Evolutionary conservation across 257 asterid genomes (phyloP).

Genomic region (Dorcoceras hygrometricum): DNA sequence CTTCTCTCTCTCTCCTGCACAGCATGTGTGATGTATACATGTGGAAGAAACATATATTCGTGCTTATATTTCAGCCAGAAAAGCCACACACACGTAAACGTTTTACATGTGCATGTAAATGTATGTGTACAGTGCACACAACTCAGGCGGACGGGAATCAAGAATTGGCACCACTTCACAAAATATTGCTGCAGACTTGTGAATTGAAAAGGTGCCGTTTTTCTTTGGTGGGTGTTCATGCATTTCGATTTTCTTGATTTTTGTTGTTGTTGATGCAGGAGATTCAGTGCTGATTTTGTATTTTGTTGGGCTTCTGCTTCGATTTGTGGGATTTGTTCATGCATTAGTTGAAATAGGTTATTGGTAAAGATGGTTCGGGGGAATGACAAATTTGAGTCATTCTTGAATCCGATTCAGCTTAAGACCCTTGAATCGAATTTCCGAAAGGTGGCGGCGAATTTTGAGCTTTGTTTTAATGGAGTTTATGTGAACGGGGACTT

Average conservation of each 20-base stretch:
- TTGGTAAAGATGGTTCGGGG: slow-evolving; percentile 64
- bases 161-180: background rate
- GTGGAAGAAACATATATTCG: background rate
- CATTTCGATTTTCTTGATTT: background rate
- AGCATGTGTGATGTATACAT: background rate
- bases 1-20: background rate
- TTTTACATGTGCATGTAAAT: background rate
- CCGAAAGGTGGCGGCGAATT: slow-evolving; percentile 47
- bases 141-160: background rate
- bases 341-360: slow-evolving; percentile 40
- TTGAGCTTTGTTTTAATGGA: slow-evolving; percentile 49
- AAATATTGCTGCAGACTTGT: background rate
- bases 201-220: background rate
- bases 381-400: slow-evolving; percentile 76
- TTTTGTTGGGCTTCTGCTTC: background rate
- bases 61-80: background rate
- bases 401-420: slow-evolving; percentile 76
- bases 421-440: slow-evolving; percentile 67
- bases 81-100: background rate
- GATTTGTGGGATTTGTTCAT: slow-evolving; percentile 24
- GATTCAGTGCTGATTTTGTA: background rate
- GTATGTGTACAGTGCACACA: background rate
- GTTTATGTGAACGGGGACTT: slow-evolving; percentile 35
- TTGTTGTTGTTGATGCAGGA: background rate
- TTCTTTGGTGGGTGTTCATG: background rate